Evolutionary conservation across 2,329 filamentous ascomycete species (phyloP), one percentile per base, ranked within the genome.

Genomic region (Cryphonectria carpinicola): DNA sequence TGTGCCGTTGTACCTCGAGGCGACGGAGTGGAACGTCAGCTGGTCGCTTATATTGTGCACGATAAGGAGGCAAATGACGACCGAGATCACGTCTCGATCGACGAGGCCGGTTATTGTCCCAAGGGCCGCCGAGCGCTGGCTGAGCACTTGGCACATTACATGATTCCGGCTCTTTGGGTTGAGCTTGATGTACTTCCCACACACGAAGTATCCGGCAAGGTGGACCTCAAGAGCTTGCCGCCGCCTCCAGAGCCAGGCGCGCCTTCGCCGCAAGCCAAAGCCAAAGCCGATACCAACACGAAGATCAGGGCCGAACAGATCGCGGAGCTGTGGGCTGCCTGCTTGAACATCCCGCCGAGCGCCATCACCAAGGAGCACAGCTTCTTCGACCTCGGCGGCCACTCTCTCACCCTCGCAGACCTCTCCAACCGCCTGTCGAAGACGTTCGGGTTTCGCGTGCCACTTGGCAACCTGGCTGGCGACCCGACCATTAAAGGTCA

Each of bases 311-410:
- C 91, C 68, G 86, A 92, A 65, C 88, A 89, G 22, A 88, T 95
- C 49, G 88, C 90, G 19, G 88, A 90, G 74, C 85, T 92, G 68
- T 95, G 93, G 93, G 90, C 92, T 2, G 84, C 88, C 2, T 88
- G 90, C 37, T 84, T 95, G 19, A 89, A 90, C 73, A 86, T 91
- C n/a, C 86, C 91, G 0, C 81, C 84, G 13, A 85, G 81, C 56
- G 84, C 87, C 28, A 87, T 95, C 35, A 92, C 90, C 77, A 87
- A 83, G 1, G 89, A 93, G 72, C 90, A 93, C 78, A 91, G 90
- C 78, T 95, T 95, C 80, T 95, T 95, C 77, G 93, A 95, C 72
- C 83, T 95, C 1, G 93, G 93, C 49, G 93, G 93, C 0, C 93
- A 95, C 79, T 94, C 92, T 0, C 82, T 95, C 67, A 89, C 89